Percentiles rank a stretch among this genome's conserved stretches.
These are phyloP conservation scores for Tetratostichococcus sp. DNA, from an alignment of 139 green algal genomes.

Conservation along the genomic window DNA sequence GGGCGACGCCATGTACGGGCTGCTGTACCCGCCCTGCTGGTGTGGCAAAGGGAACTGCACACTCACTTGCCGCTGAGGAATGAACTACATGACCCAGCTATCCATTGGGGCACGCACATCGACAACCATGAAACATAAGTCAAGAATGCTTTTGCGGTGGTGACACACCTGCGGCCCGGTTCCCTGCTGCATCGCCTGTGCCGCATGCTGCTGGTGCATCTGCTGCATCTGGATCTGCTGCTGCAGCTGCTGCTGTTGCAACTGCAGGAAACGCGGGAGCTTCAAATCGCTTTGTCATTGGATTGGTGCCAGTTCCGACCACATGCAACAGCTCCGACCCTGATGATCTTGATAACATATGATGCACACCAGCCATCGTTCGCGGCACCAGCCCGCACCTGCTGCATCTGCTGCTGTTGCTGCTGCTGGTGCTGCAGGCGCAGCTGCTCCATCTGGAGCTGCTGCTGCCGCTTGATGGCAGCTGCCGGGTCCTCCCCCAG, in stretches of 20 bases:
- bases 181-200: constrained; percentile 7
- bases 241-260: background rate
- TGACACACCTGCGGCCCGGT: constrained; percentile 1
- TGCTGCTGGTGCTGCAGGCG: background rate
- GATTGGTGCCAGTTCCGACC: too few relatives aligned
- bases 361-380: too few relatives aligned
- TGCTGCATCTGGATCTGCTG: constrained; percentile 6
- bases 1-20: constrained; percentile 1
- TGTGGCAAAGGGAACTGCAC: too few relatives aligned
- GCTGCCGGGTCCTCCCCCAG: background rate
- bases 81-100: too few relatives aligned
- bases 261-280: background rate
- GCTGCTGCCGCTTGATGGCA: background rate
- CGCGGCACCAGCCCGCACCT: constrained; percentile 5
- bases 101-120: too few relatives aligned
- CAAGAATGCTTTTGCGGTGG: too few relatives aligned
- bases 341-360: too few relatives aligned
- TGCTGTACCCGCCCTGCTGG: constrained; percentile 19
- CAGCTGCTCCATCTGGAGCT: background rate
- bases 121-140: too few relatives aligned
- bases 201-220: background rate
- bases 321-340: too few relatives aligned
- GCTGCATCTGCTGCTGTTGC: constrained; percentile 4
- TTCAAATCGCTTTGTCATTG: too few relatives aligned
- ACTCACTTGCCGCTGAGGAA: too few relatives aligned